phyloP scores from a whole-genome alignment of 371 early-diverging fungal genomes.

The Mortierella sp. region DNA sequence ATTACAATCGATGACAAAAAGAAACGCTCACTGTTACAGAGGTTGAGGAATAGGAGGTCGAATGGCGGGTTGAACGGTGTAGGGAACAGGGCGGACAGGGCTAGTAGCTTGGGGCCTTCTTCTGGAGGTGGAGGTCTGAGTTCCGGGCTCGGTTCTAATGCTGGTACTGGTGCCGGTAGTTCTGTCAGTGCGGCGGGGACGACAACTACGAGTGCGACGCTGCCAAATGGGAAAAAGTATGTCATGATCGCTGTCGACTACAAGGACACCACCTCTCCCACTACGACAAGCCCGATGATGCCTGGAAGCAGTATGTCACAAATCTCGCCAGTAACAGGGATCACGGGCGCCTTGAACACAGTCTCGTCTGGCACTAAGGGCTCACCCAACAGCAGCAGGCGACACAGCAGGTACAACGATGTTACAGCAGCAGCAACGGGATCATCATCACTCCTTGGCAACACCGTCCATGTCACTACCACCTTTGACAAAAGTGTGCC shows the following conservation, averaged over 20 bases:
- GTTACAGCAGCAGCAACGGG: slow-evolving; percentile 8
- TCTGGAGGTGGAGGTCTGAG: not conserved
- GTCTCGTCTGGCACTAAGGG: not conserved
- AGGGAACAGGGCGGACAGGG: not conserved
- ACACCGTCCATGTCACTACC: slow-evolving; percentile 33
- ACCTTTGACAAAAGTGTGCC: slow-evolving; percentile 20
- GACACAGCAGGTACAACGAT: slow-evolving; percentile 16
- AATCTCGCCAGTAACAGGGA: not conserved
- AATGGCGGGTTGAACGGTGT: not conserved
- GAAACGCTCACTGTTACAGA: slow-evolving; percentile 42
- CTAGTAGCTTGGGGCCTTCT: not conserved
- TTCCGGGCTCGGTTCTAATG: not conserved
- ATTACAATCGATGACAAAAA: slow-evolving; percentile 43
- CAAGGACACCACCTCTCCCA: slow-evolving; percentile 9
- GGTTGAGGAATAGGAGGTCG: slow-evolving; percentile 37
- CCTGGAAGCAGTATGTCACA: not conserved
- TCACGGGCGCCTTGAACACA: not conserved
- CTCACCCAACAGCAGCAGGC: slow-evolving; percentile 18
- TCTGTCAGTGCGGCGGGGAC: slow-evolving; percentile 16
- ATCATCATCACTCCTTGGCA: slow-evolving; percentile 17
- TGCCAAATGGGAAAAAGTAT: slow-evolving; percentile 56
- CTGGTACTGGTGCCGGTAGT: slow-evolving; percentile 8
- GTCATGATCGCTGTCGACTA: slow-evolving; percentile 57
- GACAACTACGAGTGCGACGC: slow-evolving; percentile 29
- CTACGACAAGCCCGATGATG: not conserved